Conservation (phyloP, 2,329 filamentous ascomycete genomes). For the Trichophyton simii region DNA sequence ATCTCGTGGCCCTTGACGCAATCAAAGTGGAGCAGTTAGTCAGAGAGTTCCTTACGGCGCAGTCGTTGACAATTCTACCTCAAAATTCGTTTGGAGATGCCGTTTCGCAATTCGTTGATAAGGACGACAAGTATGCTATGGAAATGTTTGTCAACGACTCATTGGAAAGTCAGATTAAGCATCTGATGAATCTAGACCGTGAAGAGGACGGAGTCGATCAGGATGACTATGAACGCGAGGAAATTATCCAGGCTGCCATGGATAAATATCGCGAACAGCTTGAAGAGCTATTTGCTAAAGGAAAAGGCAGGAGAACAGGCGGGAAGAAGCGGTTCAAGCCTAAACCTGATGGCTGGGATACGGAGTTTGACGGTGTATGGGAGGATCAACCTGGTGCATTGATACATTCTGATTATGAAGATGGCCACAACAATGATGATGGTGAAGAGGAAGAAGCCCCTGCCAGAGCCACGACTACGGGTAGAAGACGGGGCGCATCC, state of each 20-base stretch:
- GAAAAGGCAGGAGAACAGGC: conserved; percentile 39
- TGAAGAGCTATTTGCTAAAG: conserved; percentile 58
- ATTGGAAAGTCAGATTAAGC: conserved; percentile 55
- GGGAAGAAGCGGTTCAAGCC: conserved; percentile 54
- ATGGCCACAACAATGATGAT: conserved; percentile 34
- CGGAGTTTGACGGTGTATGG: conserved; percentile 79
- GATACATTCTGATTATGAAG: conserved; percentile 41
- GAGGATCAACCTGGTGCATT: conserved; percentile 61
- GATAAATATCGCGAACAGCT: conserved; percentile 56
- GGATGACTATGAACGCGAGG: conserved; percentile 53
- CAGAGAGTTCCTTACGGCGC: conserved; percentile 70
- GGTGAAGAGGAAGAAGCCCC: conserved; percentile 37
- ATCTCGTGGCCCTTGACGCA: conserved; percentile 53
- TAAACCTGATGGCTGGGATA: conserved; percentile 72
- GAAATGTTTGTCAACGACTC: conserved; percentile 65
- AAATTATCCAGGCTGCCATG: conserved; percentile 61
- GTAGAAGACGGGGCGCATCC: conserved; percentile 27
- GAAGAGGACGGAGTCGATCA: conserved; percentile 57
- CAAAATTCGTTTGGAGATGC: conserved; percentile 89
- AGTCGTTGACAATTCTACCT: conserved; percentile 83
- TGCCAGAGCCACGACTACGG: conserved; percentile 17
- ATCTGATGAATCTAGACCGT: conserved; percentile 54
- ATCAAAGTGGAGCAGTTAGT: conserved; percentile 85
- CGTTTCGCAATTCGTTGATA: conserved; percentile 82
- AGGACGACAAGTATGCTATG: conserved; percentile 90